Evolutionary conservation across 2,329 filamentous ascomycete species (phyloP), one percentile per base, ranked within the genome.

Genomic region (Fusarium abutilonis): DNA sequence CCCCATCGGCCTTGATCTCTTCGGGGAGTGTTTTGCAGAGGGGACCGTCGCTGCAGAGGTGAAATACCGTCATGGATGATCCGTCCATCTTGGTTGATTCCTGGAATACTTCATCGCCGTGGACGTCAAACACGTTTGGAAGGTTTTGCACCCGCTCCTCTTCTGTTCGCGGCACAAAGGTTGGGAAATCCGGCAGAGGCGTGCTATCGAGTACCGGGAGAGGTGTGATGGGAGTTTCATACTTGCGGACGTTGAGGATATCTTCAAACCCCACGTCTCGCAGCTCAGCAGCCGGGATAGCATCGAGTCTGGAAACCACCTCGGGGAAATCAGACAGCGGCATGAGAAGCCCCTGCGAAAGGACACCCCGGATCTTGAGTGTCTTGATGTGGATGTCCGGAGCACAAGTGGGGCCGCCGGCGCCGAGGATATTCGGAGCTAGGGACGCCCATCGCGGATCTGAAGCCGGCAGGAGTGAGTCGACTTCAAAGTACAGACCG

Each of bases 61-160:
- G 78, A 65, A 78, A 79, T 19, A 73, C 64, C 1, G 74, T 75
- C 72, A 77, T 78, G 11, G 72, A 73, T 1, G 69, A 63, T 15
- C 77, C 77, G 52, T 79, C 77, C 69, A 79, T 72, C 68, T 79
- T 79, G 57, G 72, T 65, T 2, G 73, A 72, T 50, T 77, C 74
- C 44, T 79, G 75, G 56, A 74, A 78, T 6, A 70, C 44, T 39
- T 49, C 58, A 17, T 68, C 46, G 2, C 56, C 50, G 23, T 67
- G 65, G 10, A 46, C 28, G 21, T 23, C 23, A 23, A 70, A 64
- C 8, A 68, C 45, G 13, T 56, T 29, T 6, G 66, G 42, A 3
- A 70, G 40, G 43, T 70, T 70, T 29, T 70, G 68, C 13, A 70
- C 61, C 6, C 68, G 65, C 51, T 70, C 65, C 44, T 67, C 63